phyloP scores from a whole-genome alignment of 805 yeast genomes.

The Lachancea sp. region DNA sequence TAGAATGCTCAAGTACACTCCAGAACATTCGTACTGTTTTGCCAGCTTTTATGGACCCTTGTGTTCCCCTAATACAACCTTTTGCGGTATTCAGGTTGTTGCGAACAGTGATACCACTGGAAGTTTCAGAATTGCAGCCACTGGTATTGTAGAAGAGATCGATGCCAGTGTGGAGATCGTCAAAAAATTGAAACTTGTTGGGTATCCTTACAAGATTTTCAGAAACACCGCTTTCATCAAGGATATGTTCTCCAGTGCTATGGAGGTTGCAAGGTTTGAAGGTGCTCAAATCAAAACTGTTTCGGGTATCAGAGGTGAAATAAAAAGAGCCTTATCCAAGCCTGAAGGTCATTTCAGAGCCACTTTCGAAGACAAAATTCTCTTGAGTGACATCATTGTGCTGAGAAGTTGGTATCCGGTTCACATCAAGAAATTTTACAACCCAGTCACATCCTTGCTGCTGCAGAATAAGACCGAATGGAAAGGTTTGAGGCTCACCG shows the following conservation, averaged over 20 bases:
- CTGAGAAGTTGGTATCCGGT: constrained; percentile 97
- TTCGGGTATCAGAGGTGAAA: constrained; percentile 95
- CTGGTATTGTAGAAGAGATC: constrained; percentile 92
- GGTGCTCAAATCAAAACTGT: constrained; percentile 97
- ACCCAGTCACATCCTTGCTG: constrained; percentile 90
- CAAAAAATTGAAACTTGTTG: constrained; percentile 90
- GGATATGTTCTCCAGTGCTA: constrained; percentile 87
- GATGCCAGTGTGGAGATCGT: constrained; percentile 87
- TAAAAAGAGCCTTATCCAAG: constrained; percentile 85
- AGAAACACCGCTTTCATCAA: constrained; percentile 95
- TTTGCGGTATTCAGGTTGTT: constrained; percentile 88
- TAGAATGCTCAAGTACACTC: constrained; percentile 96
- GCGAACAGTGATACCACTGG: constrained; percentile 81
- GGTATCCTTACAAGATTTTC: constrained; percentile 88
- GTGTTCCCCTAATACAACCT: constrained; percentile 95
- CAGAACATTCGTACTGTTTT: constrained; percentile 94
- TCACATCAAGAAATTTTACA: constrained; percentile 80
- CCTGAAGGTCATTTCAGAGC: constrained; percentile 97
- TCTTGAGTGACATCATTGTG: constrained; percentile 83
- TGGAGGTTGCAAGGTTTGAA: constrained; percentile 96
- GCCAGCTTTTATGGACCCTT: constrained; percentile 96
- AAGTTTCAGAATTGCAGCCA: constrained; percentile 90
- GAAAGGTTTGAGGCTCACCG: constrained; percentile 96
- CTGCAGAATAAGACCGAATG: constrained; percentile 73
- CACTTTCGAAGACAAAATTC: constrained; percentile 89